Percentiles rank a stretch among this genome's conserved stretches.
phyloP scores from a whole-genome alignment of 768 basidiomycete species.

The Leucocoprinus birnbaumii region DNA sequence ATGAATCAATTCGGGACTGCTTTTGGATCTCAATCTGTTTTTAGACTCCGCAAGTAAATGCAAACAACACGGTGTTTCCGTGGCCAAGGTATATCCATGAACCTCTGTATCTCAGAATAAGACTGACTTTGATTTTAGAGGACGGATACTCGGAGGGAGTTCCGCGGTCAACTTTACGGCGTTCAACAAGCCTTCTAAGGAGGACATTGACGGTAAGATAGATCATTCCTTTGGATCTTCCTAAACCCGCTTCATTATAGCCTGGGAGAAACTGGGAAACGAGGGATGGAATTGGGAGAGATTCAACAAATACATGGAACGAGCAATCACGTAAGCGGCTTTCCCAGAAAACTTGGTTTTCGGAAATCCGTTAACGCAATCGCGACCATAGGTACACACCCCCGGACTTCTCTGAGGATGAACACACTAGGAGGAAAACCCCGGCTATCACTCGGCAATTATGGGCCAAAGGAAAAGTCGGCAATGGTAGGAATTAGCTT shows the following conservation, averaged over 20 bases:
- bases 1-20: too few species aligned
- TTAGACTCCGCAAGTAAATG: neutral
- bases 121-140: neutral
- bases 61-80: constrained; percentile 7
- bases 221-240: neutral
- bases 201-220: constrained; percentile 19
- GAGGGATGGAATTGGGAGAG: constrained; percentile 51
- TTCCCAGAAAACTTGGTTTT: too few species aligned
- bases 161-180: constrained; percentile 40
- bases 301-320: constrained; percentile 34
- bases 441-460: neutral
- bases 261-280: constrained; percentile 47
- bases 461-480: neutral
- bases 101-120: too few species aligned
- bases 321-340: constrained; percentile 32
- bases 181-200: constrained; percentile 27
- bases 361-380: too few species aligned
- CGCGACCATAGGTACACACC: neutral
- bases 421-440: neutral
- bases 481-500: neutral
- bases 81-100: constrained; percentile 15
- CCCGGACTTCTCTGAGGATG: neutral
- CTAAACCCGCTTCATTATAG: neutral
- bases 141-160: constrained; percentile 31
- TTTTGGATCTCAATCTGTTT: neutral